Evolutionary conservation across 1,284 basidiomycete species (phyloP), one percentile per base, ranked within the genome.

Genomic region (Irpex lacteus): DNA sequence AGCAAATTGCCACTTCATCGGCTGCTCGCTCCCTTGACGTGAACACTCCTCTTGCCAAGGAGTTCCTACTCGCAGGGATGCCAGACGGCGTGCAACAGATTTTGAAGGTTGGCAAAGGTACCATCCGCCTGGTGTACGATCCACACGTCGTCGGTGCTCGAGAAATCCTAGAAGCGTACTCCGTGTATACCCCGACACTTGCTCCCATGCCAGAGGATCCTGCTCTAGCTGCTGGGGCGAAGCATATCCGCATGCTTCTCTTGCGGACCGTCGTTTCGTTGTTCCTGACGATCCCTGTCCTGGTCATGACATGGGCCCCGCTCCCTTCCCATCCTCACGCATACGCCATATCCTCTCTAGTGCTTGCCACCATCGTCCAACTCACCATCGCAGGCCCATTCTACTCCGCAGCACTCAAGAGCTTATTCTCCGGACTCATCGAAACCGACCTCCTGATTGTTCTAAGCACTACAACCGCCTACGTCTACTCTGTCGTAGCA

Each of bases 291-390:
- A 74, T 82, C 44, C 81, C 82, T 0, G 78, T 83, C 8, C 74
- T 82, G 7, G 70, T 82, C 40, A 73, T 82, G 69, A 73, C 81
- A 1, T 82, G 82, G 82, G 79, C 80, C 3, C 75, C 76, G 2
- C 73, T 81, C 8, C 77, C 75, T 5, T 59, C 67, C 50, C 71
- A 72, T 54, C 73, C 76, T 4, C 68, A 70, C 57, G 69, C 73
- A 2, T 81, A 81, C 61, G 72, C 76, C 32, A 75, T 75, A 38
- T 70, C 75, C 3, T 80, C 77, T 5, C 72, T 82, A 54, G 72
- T 73, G 2, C 72, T 83, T 21, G 76, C 80, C 9, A 79, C 80
- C 2, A 65, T 78, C 62, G 78, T 82, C n/a, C 78, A 81, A 64
- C 63, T 68, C 5, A 71, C 61, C n/a, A 74, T 77, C 62, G 80